A percentile compares a stretch with the other conserved stretches of the same genome.
Evolutionary conservation across 768 basidiomycete species (phyloP).

Genomic region (Kwoniella europaea): DNA sequence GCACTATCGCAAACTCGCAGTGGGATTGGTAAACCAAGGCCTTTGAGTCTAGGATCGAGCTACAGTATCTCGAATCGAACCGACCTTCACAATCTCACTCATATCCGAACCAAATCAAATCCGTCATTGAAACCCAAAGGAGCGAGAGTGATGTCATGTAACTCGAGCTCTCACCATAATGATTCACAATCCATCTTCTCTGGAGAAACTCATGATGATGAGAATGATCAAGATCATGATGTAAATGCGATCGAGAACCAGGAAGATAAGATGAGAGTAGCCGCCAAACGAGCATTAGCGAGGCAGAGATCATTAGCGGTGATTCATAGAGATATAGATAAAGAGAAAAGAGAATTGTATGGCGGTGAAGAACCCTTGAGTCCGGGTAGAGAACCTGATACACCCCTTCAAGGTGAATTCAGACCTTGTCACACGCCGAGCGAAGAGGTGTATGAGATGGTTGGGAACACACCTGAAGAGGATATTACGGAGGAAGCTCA

Average conservation of each 20-base stretch:
- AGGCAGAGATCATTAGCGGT: conserved; percentile 52
- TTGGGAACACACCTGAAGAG: conserved; percentile 24
- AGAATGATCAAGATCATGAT: conserved; percentile 21
- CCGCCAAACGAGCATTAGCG: conserved; percentile 43
- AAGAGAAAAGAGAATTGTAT: conserved; percentile 16
- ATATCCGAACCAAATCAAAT: conserved; percentile 22
- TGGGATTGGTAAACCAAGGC: conserved; percentile 17
- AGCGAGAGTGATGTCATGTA: conserved; percentile 41
- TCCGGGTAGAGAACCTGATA: conserved; percentile 21
- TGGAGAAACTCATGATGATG: conserved; percentile 16
- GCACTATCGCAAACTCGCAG: neutral
- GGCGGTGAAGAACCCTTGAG: conserved; percentile 2
- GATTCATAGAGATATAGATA: conserved; percentile 38
- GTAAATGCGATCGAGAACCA: conserved; percentile 29
- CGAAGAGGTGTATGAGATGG: conserved; percentile 41
- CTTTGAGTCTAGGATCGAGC: conserved; percentile 37
- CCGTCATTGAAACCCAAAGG: conserved; percentile 32
- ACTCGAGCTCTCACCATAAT: conserved; percentile 15
- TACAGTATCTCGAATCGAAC: conserved; percentile 28
- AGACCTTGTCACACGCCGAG: conserved; percentile 37
- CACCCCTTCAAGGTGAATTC: conserved; percentile 33
- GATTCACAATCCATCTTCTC: conserved; percentile 24
- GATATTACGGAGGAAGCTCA: neutral
- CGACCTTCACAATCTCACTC: conserved; percentile 8
- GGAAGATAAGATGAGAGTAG: conserved; percentile 35